Conservation (phyloP, 768 basidiomycete species). For the Trametes villosa region DNA sequence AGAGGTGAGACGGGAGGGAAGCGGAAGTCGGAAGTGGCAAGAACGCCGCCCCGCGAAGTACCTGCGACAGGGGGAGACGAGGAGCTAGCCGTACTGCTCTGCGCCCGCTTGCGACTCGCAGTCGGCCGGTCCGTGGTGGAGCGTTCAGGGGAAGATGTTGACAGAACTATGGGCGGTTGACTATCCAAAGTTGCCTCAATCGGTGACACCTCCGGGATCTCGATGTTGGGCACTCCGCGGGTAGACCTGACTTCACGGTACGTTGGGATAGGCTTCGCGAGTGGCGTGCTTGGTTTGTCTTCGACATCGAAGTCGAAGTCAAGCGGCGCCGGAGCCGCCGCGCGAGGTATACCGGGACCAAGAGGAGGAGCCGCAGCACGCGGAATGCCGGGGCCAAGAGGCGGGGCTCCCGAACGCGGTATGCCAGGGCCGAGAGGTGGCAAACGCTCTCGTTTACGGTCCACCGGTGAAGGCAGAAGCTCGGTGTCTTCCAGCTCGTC, state of each 20-base stretch:
- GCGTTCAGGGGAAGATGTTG: conserved; percentile 34
- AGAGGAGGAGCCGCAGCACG: too few species aligned
- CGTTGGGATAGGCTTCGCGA: conserved; percentile 16
- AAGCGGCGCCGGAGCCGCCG: conserved; percentile 16
- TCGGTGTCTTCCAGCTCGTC: conserved; percentile 29
- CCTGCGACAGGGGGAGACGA: conserved; percentile 35
- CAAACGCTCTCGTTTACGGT: conserved; percentile 23
- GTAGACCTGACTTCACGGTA: conserved; percentile 38
- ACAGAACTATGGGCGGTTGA: conserved; percentile 31
- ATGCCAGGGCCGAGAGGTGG: conserved; percentile 31
- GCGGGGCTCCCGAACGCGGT: conserved; percentile 19
- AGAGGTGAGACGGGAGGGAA: conserved; percentile 37
- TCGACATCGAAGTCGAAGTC: not conserved
- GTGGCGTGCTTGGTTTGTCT: not conserved
- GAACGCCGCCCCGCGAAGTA: conserved; percentile 20
- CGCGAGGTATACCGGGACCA: conserved; percentile 28
- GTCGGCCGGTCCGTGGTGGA: conserved; percentile 33
- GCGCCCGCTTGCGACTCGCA: conserved; percentile 46
- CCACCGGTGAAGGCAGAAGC: conserved; percentile 21
- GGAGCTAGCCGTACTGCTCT: conserved; percentile 44
- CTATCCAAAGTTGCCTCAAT: conserved; percentile 24
- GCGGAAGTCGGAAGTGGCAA: conserved; percentile 39
- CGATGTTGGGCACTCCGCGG: conserved; percentile 43
- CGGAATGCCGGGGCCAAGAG: conserved; percentile 36
- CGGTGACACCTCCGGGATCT: conserved; percentile 38